Evolutionary conservation across 306 rosid genomes (phyloP).

Genomic region (Quercus agrifolia): DNA sequence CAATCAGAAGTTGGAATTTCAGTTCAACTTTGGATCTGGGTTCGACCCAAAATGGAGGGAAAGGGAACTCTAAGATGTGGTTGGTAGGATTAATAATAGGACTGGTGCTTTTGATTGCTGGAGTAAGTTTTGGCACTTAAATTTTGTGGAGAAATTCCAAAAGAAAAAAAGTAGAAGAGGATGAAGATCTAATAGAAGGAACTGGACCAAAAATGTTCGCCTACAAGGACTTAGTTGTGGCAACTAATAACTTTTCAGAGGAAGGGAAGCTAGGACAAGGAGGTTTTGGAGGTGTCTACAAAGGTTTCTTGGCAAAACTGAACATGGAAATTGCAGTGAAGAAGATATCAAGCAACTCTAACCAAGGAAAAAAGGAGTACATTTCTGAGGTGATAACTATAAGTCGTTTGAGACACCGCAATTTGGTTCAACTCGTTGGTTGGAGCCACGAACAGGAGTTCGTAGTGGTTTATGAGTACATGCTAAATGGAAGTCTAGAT

Average conservation of each 20-base stretch:
- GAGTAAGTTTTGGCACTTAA: too few species aligned
- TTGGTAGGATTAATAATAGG: too few species aligned
- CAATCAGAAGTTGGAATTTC: too few species aligned
- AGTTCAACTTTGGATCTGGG: too few species aligned
- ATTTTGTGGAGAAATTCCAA: too few species aligned
- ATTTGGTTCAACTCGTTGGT: conserved; percentile 39
- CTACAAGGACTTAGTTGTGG: conserved; percentile 22
- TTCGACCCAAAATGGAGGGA: too few species aligned
- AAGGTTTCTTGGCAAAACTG: conserved; percentile 22
- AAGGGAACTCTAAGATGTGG: too few species aligned
- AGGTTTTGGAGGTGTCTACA: conserved; percentile 45
- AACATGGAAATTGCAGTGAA: conserved; percentile 37
- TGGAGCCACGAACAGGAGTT: conserved; percentile 37
- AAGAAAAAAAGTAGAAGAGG: too few species aligned
- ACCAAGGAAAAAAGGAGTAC: conserved; percentile 36
- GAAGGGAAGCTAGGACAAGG: conserved; percentile 38
- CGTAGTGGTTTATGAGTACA: conserved; percentile 30
- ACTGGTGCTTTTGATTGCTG: too few species aligned
- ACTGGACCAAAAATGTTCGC: conserved; percentile 34
- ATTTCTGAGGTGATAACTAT: conserved; percentile 37
- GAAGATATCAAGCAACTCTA: conserved; percentile 26
- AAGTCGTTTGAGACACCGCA: conserved; percentile 33
- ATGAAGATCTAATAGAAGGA: not conserved
- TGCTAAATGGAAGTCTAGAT: conserved; percentile 36
- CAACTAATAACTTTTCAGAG: conserved; percentile 38